Evolutionary conservation across 2,329 filamentous ascomycete species (phyloP), one percentile per base, ranked within the genome.

Genomic region (Diaporthe sp.): DNA sequence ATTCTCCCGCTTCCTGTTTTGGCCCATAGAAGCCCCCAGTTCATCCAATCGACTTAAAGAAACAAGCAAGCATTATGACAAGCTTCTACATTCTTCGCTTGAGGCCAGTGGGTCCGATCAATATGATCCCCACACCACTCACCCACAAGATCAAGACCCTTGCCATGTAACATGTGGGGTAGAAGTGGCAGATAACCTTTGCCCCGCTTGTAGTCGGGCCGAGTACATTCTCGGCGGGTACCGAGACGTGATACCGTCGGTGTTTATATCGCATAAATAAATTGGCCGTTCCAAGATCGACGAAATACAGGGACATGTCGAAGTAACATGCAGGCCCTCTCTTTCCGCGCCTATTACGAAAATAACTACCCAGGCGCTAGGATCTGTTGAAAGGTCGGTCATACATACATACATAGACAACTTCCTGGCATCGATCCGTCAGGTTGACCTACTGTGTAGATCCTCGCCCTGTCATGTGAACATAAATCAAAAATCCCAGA

Each of bases 31-130:
- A 22, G n/a, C 47, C n/a, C 30, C 32, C 47, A 55, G 47, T 53
- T 55, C 30, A 55, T 55, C 65, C 65, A 68, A 53, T 39, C 8
- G n/a, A 39, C 47, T 55, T 42, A 3, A 19, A 30, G n/a, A 27
- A 53, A 42, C 65, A 27, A 68, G 47, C 65, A 68, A 55, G 65
- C 32, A 53, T 68, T n/a, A 68, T 51, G 47, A 68, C 44, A 68
- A 53, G 65, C 65, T 27, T 68, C 30, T 27, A 42, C 47, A 19
- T 27, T 68, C 22, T 53, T 68, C 32, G 47, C 42, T 39, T 55
- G n/a, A 53, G 32, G 65, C n/a, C 8, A 15, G 47, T 53, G 65
- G 65, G 27, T 27, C 39, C 51, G 65, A 55, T 68, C 63, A 53
- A 39, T 39, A 68, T 47, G 63, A 53, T 51, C 47, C 42, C 63